A percentile compares a stretch with the other conserved stretches of the same genome.
Evolutionary conservation across 2,329 filamentous ascomycete species (phyloP).

Genomic region (Phoma herbarum): DNA sequence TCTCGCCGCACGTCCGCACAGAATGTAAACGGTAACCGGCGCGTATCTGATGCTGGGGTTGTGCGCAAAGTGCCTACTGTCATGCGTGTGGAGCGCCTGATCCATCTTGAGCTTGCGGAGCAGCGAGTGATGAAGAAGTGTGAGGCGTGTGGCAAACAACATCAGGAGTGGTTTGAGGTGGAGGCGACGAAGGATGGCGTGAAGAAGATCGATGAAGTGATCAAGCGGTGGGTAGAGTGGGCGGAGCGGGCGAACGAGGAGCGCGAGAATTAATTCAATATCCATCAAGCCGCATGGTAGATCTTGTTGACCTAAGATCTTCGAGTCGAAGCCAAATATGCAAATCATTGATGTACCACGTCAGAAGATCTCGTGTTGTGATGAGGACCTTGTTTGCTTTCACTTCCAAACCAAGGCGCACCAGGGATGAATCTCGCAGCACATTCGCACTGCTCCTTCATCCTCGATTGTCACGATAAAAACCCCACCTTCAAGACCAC

Average conservation of each 20-base stretch:
- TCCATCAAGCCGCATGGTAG: no score
- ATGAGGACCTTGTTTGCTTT: background rate
- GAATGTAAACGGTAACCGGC: conserved; percentile 25
- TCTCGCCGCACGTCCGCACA: conserved; percentile 12
- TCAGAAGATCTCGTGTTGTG: background rate
- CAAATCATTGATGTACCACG: no score
- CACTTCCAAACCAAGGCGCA: background rate
- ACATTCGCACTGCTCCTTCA: background rate
- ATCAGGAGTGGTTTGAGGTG: conserved; percentile 96
- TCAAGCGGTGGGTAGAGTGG: conserved; percentile 88
- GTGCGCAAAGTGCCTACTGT: conserved; percentile 81
- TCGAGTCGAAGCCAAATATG: no score
- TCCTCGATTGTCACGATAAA: background rate
- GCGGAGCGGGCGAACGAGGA: conserved; percentile 61
- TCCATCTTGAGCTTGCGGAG: conserved; percentile 84
- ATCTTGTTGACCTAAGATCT: no score
- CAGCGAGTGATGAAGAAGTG: conserved; percentile 71
- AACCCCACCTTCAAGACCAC: background rate
- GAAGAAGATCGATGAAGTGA: conserved; percentile 73
- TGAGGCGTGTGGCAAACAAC: conserved; percentile 79
- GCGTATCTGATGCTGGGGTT: conserved; percentile 30
- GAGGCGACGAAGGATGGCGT: conserved; percentile 76
- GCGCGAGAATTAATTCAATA: background rate
- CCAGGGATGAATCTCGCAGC: no score
- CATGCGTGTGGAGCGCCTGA: conserved; percentile 86